These are phyloP conservation scores for Phytophthora idaei DNA, from an alignment of 352 stramenopile species.

Conservation along the genomic window DNA sequence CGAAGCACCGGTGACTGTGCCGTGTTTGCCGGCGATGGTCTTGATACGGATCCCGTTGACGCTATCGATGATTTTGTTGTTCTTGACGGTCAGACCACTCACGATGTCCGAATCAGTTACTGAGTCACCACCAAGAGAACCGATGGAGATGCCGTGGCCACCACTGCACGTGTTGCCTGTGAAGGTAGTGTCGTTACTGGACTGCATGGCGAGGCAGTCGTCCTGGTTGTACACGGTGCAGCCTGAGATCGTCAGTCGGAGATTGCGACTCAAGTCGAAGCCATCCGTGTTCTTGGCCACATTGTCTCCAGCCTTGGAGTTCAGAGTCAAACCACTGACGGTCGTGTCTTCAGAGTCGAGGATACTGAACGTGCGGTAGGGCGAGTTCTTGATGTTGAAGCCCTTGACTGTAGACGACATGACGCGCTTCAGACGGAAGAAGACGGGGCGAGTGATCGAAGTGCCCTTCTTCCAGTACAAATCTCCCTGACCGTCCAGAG, in stretches of 20 bases:
- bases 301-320: slow-evolving; percentile 29
- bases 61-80: slow-evolving; percentile 41
- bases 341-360: slow-evolving; percentile 33
- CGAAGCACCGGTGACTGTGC: slow-evolving; percentile 14
- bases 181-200: slow-evolving; percentile 34
- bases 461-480: slow-evolving; percentile 41
- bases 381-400: slow-evolving; percentile 54
- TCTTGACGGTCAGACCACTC: slow-evolving; percentile 32
- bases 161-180: slow-evolving; percentile 32
- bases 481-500: slow-evolving; percentile 33
- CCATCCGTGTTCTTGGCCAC: slow-evolving; percentile 34
- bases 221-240: slow-evolving; percentile 43
- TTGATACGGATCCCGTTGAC: slow-evolving; percentile 36
- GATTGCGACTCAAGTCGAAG: slow-evolving; percentile 39
- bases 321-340: slow-evolving; percentile 28
- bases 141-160: slow-evolving; percentile 38
- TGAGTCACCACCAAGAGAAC: slow-evolving; percentile 27
- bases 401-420: slow-evolving; percentile 37
- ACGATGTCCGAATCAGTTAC: slow-evolving; percentile 33
- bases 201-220: slow-evolving; percentile 39
- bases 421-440: slow-evolving; percentile 36
- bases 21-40: slow-evolving; percentile 22
- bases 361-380: slow-evolving; percentile 49
- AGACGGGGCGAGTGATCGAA: slow-evolving; percentile 34
- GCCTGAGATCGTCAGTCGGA: slow-evolving; percentile 37